These are phyloP conservation scores for Boeremia lycopersici DNA, from an alignment of 2,329 filamentous ascomycete species.

Conservation along the genomic window DNA sequence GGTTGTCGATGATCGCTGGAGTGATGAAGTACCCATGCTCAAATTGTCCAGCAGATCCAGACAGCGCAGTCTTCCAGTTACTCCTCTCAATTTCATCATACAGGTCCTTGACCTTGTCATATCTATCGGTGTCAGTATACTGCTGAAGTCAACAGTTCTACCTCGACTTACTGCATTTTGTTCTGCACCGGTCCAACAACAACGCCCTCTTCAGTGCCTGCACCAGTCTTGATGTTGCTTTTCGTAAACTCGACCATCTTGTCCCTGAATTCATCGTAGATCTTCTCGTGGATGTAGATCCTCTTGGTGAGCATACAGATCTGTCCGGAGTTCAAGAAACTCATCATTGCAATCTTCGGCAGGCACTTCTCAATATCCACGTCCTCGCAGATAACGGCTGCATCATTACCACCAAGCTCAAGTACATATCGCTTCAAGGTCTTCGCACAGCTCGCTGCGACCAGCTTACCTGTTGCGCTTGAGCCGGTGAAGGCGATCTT, in stretches of 20 bases:
- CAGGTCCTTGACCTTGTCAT: slow-evolving; percentile 62
- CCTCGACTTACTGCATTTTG: slow-evolving; percentile 25
- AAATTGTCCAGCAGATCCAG: slow-evolving; percentile 36
- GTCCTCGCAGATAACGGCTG: slow-evolving; percentile 62
- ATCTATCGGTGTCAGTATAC: slow-evolving; percentile 40
- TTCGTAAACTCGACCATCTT: slow-evolving; percentile 55
- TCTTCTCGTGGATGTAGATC: slow-evolving; percentile 44
- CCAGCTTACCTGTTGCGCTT: slow-evolving; percentile 63
- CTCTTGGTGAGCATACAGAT: slow-evolving; percentile 39
- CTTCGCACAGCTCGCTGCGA: slow-evolving; percentile 60
- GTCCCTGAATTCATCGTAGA: slow-evolving; percentile 39
- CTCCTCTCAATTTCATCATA: slow-evolving; percentile 61
- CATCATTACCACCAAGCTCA: slow-evolving; percentile 68
- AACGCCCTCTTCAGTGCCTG: slow-evolving; percentile 20
- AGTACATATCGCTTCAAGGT: slow-evolving; percentile 66
- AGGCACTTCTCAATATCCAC: slow-evolving; percentile 53
- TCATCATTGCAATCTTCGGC: slow-evolving; percentile 41
- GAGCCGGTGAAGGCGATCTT: slow-evolving; percentile 71
- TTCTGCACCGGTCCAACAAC: slow-evolving; percentile 42
- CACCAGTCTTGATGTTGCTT: slow-evolving; percentile 44
- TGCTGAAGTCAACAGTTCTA: background rate
- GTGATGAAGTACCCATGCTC: slow-evolving; percentile 62
- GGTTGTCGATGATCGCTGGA: slow-evolving; percentile 64
- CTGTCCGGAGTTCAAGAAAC: slow-evolving; percentile 65
- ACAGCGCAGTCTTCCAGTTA: slow-evolving; percentile 59